phyloP scores from a whole-genome alignment of 2,329 filamentous ascomycete species.

The Dactylellina drechsleri region DNA sequence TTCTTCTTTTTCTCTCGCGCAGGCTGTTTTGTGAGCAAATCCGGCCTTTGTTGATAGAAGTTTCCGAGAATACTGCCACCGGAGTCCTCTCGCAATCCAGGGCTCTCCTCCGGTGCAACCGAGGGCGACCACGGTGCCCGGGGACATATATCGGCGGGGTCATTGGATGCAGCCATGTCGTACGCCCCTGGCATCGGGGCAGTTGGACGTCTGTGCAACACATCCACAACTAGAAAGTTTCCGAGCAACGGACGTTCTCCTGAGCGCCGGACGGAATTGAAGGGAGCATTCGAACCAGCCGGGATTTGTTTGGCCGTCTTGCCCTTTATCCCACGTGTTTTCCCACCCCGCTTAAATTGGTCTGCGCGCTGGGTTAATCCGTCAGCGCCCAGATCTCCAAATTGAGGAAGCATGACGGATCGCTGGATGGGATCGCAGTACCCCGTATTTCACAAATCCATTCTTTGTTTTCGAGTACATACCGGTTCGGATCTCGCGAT shows the following conservation, averaged over 20 bases:
- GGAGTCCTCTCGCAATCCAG: background rate
- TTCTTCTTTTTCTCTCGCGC: conserved; percentile 3
- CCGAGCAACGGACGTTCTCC: conserved; percentile 29
- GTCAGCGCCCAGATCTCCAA: background rate
- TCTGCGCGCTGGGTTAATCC: background rate
- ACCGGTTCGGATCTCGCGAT: too few relatives aligned
- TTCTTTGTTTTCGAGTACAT: too few relatives aligned
- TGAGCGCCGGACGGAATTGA: conserved; percentile 45
- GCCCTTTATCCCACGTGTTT: conserved; percentile 38
- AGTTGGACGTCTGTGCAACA: conserved; percentile 32
- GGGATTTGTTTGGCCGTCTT: conserved; percentile 33
- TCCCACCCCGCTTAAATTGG: conserved; percentile 17
- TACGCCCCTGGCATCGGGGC: conserved; percentile 20
- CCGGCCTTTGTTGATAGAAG: background rate
- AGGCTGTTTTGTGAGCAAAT: background rate
- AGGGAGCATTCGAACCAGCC: conserved; percentile 11
- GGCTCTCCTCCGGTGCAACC: background rate
- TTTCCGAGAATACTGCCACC: background rate
- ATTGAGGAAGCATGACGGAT: background rate
- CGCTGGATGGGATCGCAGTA: background rate
- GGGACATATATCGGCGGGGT: too few relatives aligned
- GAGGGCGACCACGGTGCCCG: too few relatives aligned
- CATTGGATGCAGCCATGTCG: too few relatives aligned
- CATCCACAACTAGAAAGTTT: conserved; percentile 37
- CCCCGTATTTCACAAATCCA: too few relatives aligned